A percentile compares a stretch with the other conserved stretches of the same genome.
These are phyloP conservation scores for Kwoniella shandongensis DNA, from an alignment of 768 basidiomycete species.

Conservation along the genomic window DNA sequence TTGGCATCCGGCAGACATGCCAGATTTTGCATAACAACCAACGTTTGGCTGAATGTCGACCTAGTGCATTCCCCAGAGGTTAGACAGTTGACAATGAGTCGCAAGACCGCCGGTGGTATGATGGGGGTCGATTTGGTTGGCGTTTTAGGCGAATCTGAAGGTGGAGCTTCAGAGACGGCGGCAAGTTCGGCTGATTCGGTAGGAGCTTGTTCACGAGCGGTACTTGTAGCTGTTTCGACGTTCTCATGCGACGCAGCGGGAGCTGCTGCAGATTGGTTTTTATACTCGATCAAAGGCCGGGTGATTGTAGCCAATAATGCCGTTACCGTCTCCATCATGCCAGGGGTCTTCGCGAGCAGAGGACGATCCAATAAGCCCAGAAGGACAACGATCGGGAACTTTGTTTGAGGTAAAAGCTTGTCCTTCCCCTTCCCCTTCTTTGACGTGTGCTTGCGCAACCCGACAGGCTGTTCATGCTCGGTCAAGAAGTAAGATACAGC, in stretches of 20 bases:
- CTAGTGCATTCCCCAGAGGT: conserved; percentile 97
- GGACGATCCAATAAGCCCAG: conserved; percentile 84
- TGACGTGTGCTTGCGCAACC: conserved; percentile 56
- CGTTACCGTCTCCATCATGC: conserved; percentile 91
- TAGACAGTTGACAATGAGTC: conserved; percentile 91
- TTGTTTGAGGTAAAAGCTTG: conserved; percentile 67
- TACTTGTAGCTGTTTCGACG: too few relatives aligned
- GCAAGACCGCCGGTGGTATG: conserved; percentile 78
- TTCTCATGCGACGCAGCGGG: not conserved
- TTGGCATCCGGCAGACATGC: conserved; percentile 84
- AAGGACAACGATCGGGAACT: conserved; percentile 87
- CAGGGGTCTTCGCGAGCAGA: conserved; percentile 77
- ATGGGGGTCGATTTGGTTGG: conserved; percentile 67
- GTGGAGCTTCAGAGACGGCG: not conserved
- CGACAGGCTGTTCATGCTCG: conserved; percentile 86
- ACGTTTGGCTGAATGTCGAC: conserved; percentile 90
- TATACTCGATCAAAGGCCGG: conserved; percentile 61
- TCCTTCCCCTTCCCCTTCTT: conserved; percentile 76
- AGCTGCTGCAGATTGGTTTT: not conserved
- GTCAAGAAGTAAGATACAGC: conserved; percentile 91
- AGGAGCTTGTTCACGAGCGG: not conserved
- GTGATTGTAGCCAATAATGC: conserved; percentile 84
- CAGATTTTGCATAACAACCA: conserved; percentile 87
- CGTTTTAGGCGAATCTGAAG: conserved; percentile 55
- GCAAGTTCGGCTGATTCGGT: not conserved